Percentiles rank a stretch among this genome's conserved stretches.
Conservation (phyloP, 257 asterid genomes). For the Solanum bukasovii region DNA sequence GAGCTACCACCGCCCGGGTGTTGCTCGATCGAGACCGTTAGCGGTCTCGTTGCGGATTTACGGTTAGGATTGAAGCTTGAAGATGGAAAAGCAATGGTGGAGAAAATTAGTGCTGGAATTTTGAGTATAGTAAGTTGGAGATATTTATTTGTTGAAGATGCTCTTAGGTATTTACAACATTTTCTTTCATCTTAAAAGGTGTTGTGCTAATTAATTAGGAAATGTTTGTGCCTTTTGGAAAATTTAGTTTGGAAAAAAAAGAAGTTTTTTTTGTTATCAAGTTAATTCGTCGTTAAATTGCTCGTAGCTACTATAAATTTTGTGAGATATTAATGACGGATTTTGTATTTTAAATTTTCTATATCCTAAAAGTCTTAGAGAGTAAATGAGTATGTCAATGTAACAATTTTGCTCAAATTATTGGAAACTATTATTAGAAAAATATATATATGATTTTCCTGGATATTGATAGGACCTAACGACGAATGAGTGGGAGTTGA, state of each 20-base stretch:
- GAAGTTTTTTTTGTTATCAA: too few relatives aligned
- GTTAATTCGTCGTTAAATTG: too few relatives aligned
- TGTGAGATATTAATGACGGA: too few relatives aligned
- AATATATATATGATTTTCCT: too few relatives aligned
- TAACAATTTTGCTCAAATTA: background rate
- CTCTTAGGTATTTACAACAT: slow-evolving; percentile 72
- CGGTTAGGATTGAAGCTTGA: slow-evolving; percentile 47
- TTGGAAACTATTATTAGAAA: too few relatives aligned
- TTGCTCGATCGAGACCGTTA: slow-evolving; percentile 27
- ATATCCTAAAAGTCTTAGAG: too few relatives aligned
- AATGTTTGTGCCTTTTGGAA: background rate
- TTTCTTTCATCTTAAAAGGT: slow-evolving; percentile 34
- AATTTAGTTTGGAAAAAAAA: too few relatives aligned
- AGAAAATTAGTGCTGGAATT: slow-evolving; percentile 63
- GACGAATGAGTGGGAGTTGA: background rate
- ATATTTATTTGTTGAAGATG: slow-evolving; percentile 60
- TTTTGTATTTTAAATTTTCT: too few relatives aligned
- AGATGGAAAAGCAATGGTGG: slow-evolving; percentile 43
- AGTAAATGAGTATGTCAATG: background rate
- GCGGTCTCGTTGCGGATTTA: slow-evolving; percentile 76
- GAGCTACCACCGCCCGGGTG: slow-evolving; percentile 68
- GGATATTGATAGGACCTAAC: background rate
- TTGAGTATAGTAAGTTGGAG: slow-evolving; percentile 83
- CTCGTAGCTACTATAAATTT: too few relatives aligned
- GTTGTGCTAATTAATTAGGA: background rate